Evolutionary conservation across 2,329 filamentous ascomycete genomes (phyloP).

Genomic region (Pseudonectria buxi): DNA sequence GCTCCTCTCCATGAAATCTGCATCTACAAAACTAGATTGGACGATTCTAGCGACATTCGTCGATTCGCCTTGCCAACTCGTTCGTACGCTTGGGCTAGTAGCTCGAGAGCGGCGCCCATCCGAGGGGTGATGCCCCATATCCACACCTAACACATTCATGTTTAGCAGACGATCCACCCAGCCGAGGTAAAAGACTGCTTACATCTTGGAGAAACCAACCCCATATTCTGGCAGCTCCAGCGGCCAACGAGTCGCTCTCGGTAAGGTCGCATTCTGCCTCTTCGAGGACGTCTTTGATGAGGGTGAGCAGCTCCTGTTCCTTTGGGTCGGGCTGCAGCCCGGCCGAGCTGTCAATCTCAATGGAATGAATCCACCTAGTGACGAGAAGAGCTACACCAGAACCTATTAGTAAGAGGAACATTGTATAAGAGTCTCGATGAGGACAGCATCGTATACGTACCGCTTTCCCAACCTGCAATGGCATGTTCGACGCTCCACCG

Average conservation of each 20-base stretch:
- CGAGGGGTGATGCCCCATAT: slow-evolving; percentile 11
- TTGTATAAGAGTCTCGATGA: not conserved
- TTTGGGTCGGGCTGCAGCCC: not conserved
- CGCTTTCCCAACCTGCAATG: slow-evolving; percentile 9
- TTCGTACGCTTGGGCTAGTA: slow-evolving; percentile 5
- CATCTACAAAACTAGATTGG: no score
- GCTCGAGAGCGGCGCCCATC: slow-evolving; percentile 5
- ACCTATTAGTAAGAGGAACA: not conserved
- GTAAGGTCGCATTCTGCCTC: slow-evolving; percentile 7
- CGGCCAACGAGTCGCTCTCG: slow-evolving; percentile 6
- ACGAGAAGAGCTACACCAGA: slow-evolving; percentile 5
- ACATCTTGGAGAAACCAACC: slow-evolving; percentile 7
- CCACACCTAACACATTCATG: slow-evolving; percentile 6
- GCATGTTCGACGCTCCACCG: slow-evolving; percentile 11
- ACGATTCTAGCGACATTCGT: no score
- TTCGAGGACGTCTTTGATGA: slow-evolving; percentile 5
- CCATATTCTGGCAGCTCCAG: slow-evolving; percentile 6
- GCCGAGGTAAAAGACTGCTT: not conserved
- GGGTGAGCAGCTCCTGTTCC: slow-evolving; percentile 1
- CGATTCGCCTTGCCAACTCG: not conserved
- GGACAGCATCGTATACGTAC: slow-evolving; percentile 1
- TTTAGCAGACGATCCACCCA: not conserved
- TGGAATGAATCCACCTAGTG: slow-evolving; percentile 9
- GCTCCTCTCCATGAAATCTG: no score
- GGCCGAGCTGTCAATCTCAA: slow-evolving; percentile 3